Evolutionary conservation across 257 asterid genomes (phyloP).

Genomic region (Plectranthus barbatus): DNA sequence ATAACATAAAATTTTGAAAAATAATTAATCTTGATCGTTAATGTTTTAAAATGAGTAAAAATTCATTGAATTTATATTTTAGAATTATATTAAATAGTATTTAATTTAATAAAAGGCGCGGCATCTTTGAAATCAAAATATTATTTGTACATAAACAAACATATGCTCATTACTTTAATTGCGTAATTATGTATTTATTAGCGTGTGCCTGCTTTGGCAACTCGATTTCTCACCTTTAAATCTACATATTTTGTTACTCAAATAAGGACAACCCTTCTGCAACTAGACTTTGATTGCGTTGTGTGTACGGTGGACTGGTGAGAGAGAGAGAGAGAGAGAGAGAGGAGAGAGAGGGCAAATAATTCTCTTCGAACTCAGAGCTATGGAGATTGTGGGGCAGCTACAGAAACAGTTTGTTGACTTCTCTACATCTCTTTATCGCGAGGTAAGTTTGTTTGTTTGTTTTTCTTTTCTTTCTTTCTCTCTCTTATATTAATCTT

Average conservation of each 20-base stretch:
- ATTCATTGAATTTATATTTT: no score
- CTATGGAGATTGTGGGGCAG: constrained; percentile 28
- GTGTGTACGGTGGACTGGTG: neutral
- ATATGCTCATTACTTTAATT: no score
- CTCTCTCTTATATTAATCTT: neutral
- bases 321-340: no score
- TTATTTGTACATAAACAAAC: no score
- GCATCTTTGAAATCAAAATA: no score
- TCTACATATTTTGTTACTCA: constrained; percentile 6
- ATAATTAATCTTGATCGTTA: no score
- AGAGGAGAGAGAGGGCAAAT: neutral
- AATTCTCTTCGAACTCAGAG: neutral
- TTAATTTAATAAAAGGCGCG: no score
- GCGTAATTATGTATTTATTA: neutral
- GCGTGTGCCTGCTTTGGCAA: constrained; percentile 5
- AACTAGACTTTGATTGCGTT: constrained; percentile 14
- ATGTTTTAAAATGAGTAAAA: no score
- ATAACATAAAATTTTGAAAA: no score
- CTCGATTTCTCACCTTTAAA: constrained; percentile 26
- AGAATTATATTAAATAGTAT: no score
- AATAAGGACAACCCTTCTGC: constrained; percentile 12
- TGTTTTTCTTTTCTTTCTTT: neutral
- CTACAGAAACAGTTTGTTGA: constrained; percentile 35
- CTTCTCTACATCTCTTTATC: constrained; percentile 27
- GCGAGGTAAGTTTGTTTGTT: constrained; percentile 24